A percentile compares a stretch with the other conserved stretches of the same genome.
phyloP scores from a whole-genome alignment of 129 eudicot species.

The Centella asiatica region DNA sequence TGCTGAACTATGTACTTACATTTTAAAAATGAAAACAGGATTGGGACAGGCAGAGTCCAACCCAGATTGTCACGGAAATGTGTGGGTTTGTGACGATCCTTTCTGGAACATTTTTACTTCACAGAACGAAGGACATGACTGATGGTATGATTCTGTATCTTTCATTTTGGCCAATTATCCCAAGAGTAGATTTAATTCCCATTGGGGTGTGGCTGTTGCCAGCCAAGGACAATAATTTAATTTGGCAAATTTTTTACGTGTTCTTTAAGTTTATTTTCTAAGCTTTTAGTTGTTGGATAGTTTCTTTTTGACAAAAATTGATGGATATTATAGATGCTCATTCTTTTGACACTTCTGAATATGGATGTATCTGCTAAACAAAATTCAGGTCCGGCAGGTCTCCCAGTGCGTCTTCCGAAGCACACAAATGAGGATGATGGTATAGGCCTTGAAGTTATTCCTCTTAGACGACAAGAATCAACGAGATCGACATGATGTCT shows the following conservation, averaged over 20 bases:
- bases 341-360: background rate
- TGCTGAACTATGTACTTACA: too few species aligned
- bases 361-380: background rate
- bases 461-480: conserved; percentile 69
- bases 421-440: conserved; percentile 58
- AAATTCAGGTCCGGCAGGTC: conserved; percentile 36
- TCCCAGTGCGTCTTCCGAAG: conserved; percentile 41
- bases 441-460: conserved; percentile 70
- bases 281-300: background rate
- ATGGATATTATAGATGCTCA: background rate
- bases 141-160: conserved; percentile 47
- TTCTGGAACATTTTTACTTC: conserved; percentile 94
- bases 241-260: too few species aligned
- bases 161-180: background rate
- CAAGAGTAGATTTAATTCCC: background rate
- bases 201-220: too few species aligned
- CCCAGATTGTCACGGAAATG: conserved; percentile 88
- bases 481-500: conserved; percentile 37
- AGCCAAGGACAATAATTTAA: background rate
- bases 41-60: conserved; percentile 87
- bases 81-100: conserved; percentile 98
- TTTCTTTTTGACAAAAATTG: background rate
- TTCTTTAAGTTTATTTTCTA: too few species aligned
- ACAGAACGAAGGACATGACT: conserved; percentile 93
- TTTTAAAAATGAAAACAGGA: conserved; percentile 36